These are phyloP conservation scores for Schizophyllum amplum DNA, from an alignment of 1,284 basidiomycete genomes.

Conservation along the genomic window DNA sequence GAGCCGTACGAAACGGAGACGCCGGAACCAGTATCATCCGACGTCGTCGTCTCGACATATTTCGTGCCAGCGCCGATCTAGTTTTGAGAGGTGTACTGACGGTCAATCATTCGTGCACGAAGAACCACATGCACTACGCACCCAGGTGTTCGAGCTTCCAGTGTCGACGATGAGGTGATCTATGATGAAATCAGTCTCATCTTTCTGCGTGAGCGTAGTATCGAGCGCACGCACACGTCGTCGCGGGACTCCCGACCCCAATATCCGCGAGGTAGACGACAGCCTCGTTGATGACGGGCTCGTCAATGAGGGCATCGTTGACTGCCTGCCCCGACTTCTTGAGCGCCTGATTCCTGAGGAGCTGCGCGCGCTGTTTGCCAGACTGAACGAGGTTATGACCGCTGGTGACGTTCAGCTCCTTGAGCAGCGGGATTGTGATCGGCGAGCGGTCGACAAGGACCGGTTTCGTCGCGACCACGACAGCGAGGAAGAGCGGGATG, in stretches of 20 bases:
- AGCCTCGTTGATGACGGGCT: slow-evolving; percentile 15
- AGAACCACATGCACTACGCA: background rate
- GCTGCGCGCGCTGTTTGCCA: background rate
- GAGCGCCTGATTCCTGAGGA: background rate
- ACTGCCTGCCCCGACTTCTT: background rate
- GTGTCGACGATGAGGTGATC: background rate
- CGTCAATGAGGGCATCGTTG: slow-evolving; percentile 1
- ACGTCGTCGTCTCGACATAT: slow-evolving; percentile 31
- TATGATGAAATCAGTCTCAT: background rate
- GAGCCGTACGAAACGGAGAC: slow-evolving; percentile 42
- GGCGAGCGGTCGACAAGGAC: background rate
- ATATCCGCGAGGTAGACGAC: slow-evolving; percentile 39
- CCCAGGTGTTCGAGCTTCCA: background rate
- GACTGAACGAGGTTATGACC: slow-evolving; percentile 3
- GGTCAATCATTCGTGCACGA: no score
- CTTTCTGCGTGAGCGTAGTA: background rate
- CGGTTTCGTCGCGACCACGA: background rate
- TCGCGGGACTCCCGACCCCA: slow-evolving; percentile 38
- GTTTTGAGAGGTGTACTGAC: slow-evolving; percentile 14
- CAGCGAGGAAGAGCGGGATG: background rate
- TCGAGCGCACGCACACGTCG: slow-evolving; percentile 22
- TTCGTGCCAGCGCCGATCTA: slow-evolving; percentile 25
- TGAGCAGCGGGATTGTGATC: slow-evolving; percentile 1
- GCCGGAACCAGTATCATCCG: slow-evolving; percentile 18
- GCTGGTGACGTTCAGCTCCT: background rate